phyloP scores from a whole-genome alignment of 768 basidiomycete genomes.

The Dioszegia aurantiaca region DNA sequence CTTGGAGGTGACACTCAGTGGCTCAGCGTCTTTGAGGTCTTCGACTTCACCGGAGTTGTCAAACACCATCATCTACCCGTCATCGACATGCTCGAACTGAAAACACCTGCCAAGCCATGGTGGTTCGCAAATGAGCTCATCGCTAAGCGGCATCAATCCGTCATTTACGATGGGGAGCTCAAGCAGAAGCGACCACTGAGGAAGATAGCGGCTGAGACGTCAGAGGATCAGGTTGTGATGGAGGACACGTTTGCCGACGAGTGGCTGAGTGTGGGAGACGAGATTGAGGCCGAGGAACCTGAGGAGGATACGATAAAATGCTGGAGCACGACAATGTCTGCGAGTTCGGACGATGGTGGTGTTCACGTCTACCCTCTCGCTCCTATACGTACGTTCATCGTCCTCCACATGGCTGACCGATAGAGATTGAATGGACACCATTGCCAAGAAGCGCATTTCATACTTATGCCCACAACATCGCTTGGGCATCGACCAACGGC shows the following conservation, averaged over 20 bases:
- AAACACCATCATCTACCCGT: slow-evolving; percentile 8
- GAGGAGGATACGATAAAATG: slow-evolving; percentile 10
- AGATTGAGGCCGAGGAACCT: slow-evolving; percentile 11
- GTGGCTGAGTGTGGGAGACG: slow-evolving; percentile 14
- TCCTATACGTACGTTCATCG: neutral
- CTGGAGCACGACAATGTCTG: slow-evolving; percentile 3
- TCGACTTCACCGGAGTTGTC: slow-evolving; percentile 16
- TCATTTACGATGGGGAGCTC: slow-evolving; percentile 18
- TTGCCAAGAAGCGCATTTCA: neutral
- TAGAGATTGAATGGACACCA: slow-evolving; percentile 4
- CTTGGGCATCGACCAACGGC: too few relatives aligned
- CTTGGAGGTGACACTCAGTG: neutral
- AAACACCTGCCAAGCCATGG: neutral
- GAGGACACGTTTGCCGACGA: too few relatives aligned
- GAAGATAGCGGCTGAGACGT: too few relatives aligned
- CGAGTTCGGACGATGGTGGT: neutral
- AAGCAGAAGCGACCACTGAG: neutral
- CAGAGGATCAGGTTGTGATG: too few relatives aligned
- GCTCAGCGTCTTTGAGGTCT: slow-evolving; percentile 12
- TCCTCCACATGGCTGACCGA: neutral
- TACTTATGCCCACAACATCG: neutral
- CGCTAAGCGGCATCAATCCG: neutral
- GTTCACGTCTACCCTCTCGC: too few relatives aligned
- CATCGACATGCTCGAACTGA: slow-evolving; percentile 19
- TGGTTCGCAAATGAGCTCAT: neutral